Evolutionary conservation across 176 grass and related monocot species (phyloP), one percentile per base, ranked within the genome.

Genomic region (Triticum timopheevii): DNA sequence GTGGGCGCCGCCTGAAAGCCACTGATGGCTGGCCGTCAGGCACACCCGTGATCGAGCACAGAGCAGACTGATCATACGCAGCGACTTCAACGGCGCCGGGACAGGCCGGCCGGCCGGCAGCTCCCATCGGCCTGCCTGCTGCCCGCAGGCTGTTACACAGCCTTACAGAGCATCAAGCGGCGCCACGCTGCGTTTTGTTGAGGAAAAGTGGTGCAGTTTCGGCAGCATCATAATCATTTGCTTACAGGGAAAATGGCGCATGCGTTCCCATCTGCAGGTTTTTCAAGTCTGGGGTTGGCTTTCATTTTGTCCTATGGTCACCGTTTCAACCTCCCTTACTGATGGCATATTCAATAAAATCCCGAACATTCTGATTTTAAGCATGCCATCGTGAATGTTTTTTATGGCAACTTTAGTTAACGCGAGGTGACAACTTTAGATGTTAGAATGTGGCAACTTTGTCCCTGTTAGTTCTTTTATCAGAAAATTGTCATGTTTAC

Each of bases 71-170:
- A 63, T 13, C 58, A 35, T 54, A 0, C 50, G 16, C 50, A 38
- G 77, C 77, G 35, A 64, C 58, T 42, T 80, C 78, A 59, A 42
- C 23, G 36, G 27, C n/a, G 78, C 78, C 78, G 77, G 35, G 77
- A 61, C 59, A 64, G 35, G 56, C 77, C 34, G 77, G 31, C 76
- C 33, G 77, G 56, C 76, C 77, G 54, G 34, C 34, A 80, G 58
- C 77, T 79, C 59, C 61, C 61, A 65, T 45, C 61, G 19, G 59
- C 61, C 30, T 65, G 61, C 78, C 61, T 45, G 20, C 49, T 45
- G 20, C 49, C 49, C 16, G 47, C 47, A 52, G 20, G 54, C 8
- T 58, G 49, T 22, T 6, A n/a, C 76, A 16, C 74, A 78, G 77
- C 23, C 61, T 47, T 66, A 47, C 61, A 30, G 78, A 65, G 38